Evolutionary conservation across 768 basidiomycete species (phyloP).

Genomic region (Podaxis sp.): DNA sequence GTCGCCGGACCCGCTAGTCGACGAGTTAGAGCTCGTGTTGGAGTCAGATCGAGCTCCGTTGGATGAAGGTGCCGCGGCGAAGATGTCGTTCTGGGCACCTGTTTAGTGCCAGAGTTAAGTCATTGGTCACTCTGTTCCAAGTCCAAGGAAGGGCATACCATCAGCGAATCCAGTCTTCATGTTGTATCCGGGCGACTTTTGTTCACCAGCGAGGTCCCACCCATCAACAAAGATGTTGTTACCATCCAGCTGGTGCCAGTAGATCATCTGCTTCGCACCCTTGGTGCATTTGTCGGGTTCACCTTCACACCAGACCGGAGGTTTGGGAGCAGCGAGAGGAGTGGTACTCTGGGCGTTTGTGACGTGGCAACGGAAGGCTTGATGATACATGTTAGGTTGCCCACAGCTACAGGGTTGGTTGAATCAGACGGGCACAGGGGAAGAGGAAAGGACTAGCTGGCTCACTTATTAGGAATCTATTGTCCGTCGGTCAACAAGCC

Average conservation of each 20-base stretch:
- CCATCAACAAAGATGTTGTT: conserved; percentile 49
- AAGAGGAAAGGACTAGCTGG: not conserved
- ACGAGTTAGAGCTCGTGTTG: not conserved
- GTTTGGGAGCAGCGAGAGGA: conserved; percentile 40
- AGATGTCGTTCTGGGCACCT: conserved; percentile 17
- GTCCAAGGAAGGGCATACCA: conserved; percentile 31
- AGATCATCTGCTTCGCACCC: conserved; percentile 57
- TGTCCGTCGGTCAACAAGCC: not conserved
- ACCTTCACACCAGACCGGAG: conserved; percentile 54
- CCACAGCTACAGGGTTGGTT: conserved; percentile 39
- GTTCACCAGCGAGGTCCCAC: conserved; percentile 33
- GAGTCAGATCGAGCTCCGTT: not conserved
- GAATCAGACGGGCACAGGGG: not conserved
- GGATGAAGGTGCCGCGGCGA: not conserved
- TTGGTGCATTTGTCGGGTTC: conserved; percentile 39
- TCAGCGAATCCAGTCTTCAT: conserved; percentile 45
- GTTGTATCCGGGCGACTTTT: conserved; percentile 52
- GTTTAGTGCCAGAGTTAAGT: not conserved
- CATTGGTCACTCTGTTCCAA: not conserved
- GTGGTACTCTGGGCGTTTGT: conserved; percentile 39
- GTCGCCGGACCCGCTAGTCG: not conserved
- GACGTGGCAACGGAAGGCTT: conserved; percentile 49
- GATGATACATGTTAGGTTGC: conserved; percentile 52
- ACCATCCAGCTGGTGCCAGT: conserved; percentile 50
- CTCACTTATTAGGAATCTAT: conserved; percentile 42